Evolutionary conservation across 495 filamentous ascomycete species (phyloP).

Genomic region (Neurospora cerealis): DNA sequence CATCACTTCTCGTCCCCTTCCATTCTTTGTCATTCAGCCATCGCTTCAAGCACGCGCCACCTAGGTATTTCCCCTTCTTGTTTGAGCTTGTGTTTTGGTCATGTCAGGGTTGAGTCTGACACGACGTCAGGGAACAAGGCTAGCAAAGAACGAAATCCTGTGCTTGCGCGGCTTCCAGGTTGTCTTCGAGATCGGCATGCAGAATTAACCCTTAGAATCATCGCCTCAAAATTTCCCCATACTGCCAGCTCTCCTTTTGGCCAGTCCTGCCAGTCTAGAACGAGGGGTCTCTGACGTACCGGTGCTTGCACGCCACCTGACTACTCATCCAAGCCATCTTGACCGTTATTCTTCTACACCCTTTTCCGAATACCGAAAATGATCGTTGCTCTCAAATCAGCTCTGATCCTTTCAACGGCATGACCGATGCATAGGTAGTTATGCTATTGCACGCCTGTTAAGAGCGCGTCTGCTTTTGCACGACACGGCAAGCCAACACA

Average conservation of each 20-base stretch:
- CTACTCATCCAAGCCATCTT: not conserved
- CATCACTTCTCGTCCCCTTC: not conserved
- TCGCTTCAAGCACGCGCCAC: not conserved
- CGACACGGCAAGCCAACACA: conserved; percentile 3
- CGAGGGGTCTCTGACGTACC: not conserved
- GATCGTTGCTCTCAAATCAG: not conserved
- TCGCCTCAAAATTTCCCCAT: not conserved
- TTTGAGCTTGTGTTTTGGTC: not conserved
- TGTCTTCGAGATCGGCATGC: not conserved
- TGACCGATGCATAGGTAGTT: not conserved
- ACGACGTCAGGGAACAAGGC: not conserved
- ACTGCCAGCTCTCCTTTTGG: not conserved
- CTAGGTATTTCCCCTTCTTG: not conserved
- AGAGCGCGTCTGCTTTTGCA: not conserved
- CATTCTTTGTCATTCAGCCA: not conserved
- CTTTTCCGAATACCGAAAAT: not conserved
- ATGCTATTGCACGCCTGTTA: not conserved
- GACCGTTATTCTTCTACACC: not conserved
- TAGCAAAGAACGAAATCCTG: not conserved
- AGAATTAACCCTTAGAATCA: not conserved
- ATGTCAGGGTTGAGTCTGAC: not conserved
- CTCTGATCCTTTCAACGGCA: not conserved
- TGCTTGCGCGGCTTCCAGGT: not conserved
- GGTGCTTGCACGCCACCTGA: not conserved
- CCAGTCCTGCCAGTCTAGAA: not conserved